Evolutionary conservation across 2,329 filamentous ascomycete species (phyloP), one percentile per base, ranked within the genome.

Genomic region (Leptodontidium sp.): DNA sequence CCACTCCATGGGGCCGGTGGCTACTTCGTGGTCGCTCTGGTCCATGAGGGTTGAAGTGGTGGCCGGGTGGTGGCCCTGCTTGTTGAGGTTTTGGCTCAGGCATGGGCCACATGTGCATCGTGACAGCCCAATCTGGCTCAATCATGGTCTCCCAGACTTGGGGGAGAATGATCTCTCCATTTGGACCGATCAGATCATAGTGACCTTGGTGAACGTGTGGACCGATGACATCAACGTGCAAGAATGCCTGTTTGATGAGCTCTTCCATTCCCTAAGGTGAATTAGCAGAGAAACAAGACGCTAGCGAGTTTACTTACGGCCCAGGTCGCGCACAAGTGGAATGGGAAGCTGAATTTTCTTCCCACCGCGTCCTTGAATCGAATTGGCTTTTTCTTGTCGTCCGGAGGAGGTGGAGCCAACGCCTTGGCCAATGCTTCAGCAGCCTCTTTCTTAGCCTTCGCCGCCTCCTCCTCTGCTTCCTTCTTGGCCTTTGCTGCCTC

Each of bases 311-410:
- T 35, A 86, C 88, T 78, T 88, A 94, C 92, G 83, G 85, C 83
- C 93, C 93, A 97, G 2, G 90, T 96, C 76, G 90, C 88, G 80
- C 94, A 97, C 38, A 97, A 80, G 71, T 94, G 88, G 81, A 91
- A 97, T 1, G 94, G 94, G 77, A 98, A 97, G 80, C 89, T 96
- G 79, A 97, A 98, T 80, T 97, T 97, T 73, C 94, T 87, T 40
- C 93, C 93, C 17, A 98, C 89, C 0, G 94, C 94, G 78, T 98
- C 94, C 81, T 97, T 97, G 82, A 97, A 97, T 74, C 90, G 91
- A 79, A 97, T 93, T 2, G 92, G 93, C 75, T 87, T 80, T 69
- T 85, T 84, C 67, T 82, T 81, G 6, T 83, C 85, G 4, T 73
- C 68, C 15, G 58, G 55, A 29, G 72, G 67, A 47, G 71, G 67